A percentile compares a stretch with the other conserved stretches of the same genome.
Evolutionary conservation across 1,284 basidiomycete species (phyloP).

Genomic region (Athelia sp.): DNA sequence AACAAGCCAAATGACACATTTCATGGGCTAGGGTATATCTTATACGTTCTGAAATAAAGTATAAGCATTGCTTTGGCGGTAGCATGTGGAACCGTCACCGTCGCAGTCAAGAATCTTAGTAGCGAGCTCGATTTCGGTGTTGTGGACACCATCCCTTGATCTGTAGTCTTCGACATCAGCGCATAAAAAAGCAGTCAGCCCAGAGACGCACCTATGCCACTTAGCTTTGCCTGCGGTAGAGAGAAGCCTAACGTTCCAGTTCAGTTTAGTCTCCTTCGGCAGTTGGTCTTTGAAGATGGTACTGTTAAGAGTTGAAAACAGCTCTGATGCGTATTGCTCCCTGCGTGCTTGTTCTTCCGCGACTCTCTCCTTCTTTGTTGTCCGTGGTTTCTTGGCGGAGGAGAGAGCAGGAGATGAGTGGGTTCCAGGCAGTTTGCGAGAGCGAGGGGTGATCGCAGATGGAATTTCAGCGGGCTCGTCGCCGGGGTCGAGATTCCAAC

Average conservation of each 20-base stretch:
- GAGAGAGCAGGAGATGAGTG: background rate
- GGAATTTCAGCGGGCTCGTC: background rate
- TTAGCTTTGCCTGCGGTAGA: conserved; percentile 77
- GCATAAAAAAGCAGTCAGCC: background rate
- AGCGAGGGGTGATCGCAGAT: background rate
- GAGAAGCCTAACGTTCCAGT: conserved; percentile 70
- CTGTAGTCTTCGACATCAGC: conserved; percentile 23
- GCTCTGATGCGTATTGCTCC: conserved; percentile 51
- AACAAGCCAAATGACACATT: conserved; percentile 84
- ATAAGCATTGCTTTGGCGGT: background rate
- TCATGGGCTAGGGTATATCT: conserved; percentile 79
- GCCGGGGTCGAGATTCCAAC: background rate
- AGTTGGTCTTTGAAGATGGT: conserved; percentile 73
- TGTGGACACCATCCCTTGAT: conserved; percentile 44
- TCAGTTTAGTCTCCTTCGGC: conserved; percentile 56
- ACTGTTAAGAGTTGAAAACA: conserved; percentile 81
- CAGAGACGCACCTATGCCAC: conserved; percentile 51
- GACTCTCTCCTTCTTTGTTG: conserved; percentile 39
- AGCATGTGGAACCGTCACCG: conserved; percentile 32
- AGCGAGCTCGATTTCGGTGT: conserved; percentile 66
- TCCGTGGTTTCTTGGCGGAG: conserved; percentile 22
- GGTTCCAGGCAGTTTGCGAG: background rate
- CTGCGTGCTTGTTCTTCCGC: conserved; percentile 41
- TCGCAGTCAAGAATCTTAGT: conserved; percentile 74
- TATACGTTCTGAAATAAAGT: conserved; percentile 57